phyloP scores from a whole-genome alignment of 208 protist genomes.

The Endotrypanum monterogeii region DNA sequence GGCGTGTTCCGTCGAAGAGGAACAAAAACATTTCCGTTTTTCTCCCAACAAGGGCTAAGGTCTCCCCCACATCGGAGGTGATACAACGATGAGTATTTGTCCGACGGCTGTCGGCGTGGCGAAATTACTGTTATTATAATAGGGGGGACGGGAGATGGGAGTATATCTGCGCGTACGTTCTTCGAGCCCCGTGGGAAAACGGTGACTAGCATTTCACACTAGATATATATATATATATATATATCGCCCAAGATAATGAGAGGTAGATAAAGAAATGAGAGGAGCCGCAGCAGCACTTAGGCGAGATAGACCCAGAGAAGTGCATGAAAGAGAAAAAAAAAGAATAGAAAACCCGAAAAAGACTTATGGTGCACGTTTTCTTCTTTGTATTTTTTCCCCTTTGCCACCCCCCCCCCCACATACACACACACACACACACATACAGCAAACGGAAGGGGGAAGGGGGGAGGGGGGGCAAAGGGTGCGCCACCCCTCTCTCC shows the following conservation, averaged over 20 bases:
- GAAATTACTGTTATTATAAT: neutral
- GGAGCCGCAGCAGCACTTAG: constrained; percentile 2
- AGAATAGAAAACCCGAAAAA: constrained; percentile 12
- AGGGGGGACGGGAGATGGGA: too few species aligned
- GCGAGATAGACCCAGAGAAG: neutral
- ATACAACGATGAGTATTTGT: neutral
- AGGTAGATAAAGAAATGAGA: neutral
- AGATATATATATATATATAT: neutral
- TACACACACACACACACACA: too few species aligned
- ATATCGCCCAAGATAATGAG: neutral
- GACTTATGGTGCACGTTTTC: neutral
- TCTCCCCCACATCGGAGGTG: neutral
- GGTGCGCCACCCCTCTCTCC: too few species aligned
- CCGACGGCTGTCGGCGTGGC: neutral
- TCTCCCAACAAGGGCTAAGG: neutral
- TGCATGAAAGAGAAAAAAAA: constrained; percentile 2
- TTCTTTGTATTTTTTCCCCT: neutral
- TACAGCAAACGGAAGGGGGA: too few species aligned
- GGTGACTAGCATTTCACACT: neutral
- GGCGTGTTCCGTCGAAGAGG: neutral
- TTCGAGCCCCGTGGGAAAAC: neutral
- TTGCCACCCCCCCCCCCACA: too few species aligned
- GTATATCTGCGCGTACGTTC: neutral
- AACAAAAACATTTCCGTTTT: neutral
- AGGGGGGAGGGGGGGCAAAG: too few species aligned